Percentiles rank a stretch among this genome's conserved stretches.
phyloP scores from a whole-genome alignment of 1,284 basidiomycete species.

The Binderoboletus segoi region DNA sequence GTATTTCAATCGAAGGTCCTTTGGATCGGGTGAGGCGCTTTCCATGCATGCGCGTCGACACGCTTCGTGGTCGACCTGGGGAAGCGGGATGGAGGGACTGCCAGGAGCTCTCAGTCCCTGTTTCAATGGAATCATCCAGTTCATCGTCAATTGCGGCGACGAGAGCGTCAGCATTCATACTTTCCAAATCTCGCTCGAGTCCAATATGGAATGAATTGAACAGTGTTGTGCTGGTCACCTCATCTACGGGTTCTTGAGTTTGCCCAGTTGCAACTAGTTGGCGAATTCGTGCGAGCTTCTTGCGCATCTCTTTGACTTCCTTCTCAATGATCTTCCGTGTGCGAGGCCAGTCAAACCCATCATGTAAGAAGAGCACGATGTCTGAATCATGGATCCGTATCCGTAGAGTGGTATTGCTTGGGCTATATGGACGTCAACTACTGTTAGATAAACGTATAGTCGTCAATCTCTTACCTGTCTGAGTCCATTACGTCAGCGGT shows the following conservation, averaged over 20 bases:
- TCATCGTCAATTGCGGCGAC: slow-evolving; percentile 93
- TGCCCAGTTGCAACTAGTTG: slow-evolving; percentile 95
- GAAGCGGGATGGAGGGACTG: slow-evolving; percentile 65
- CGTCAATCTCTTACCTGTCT: slow-evolving; percentile 45
- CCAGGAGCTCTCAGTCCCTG: slow-evolving; percentile 85
- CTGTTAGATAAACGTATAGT: slow-evolving; percentile 10
- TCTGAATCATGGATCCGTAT: slow-evolving; percentile 65
- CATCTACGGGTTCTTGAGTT: slow-evolving; percentile 78
- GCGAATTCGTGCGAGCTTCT: slow-evolving; percentile 85
- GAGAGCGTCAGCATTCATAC: slow-evolving; percentile 73
- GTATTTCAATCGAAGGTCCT: slow-evolving; percentile 84
- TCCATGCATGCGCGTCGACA: slow-evolving; percentile 50
- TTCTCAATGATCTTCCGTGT: slow-evolving; percentile 89
- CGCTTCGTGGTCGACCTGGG: slow-evolving; percentile 41
- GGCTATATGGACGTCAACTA: slow-evolving; percentile 34
- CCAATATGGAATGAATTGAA: slow-evolving; percentile 96
- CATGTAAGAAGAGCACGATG: slow-evolving; percentile 75
- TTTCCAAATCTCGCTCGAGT: slow-evolving; percentile 70
- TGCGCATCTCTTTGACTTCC: slow-evolving; percentile 86
- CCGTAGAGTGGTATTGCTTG: slow-evolving; percentile 50
- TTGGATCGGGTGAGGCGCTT: slow-evolving; percentile 77
- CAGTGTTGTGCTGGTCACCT: slow-evolving; percentile 77
- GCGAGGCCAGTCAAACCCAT: slow-evolving; percentile 91
- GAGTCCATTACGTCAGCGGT: slow-evolving; percentile 51
- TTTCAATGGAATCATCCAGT: slow-evolving; percentile 74